phyloP scores from a whole-genome alignment of 345 rosid species.

The Luvunga scandens region DNA sequence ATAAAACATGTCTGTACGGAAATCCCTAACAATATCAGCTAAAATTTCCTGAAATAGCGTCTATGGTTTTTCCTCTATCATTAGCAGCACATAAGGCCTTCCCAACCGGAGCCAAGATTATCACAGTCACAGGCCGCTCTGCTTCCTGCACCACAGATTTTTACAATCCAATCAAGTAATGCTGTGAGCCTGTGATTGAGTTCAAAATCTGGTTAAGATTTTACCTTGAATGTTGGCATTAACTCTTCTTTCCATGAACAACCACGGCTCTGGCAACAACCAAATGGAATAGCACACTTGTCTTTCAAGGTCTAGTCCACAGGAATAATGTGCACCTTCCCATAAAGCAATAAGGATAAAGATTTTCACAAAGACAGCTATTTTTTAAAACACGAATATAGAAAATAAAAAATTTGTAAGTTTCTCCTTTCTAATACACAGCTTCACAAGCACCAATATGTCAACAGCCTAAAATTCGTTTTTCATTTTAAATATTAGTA shows the following conservation, averaged over 20 bases:
- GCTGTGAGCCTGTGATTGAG: background rate
- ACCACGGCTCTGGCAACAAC: constrained; percentile 25
- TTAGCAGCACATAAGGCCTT: constrained; percentile 22
- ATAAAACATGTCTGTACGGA: background rate
- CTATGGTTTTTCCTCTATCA: background rate
- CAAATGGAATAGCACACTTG: constrained; percentile 23
- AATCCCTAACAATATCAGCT: background rate
- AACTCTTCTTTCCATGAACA: background rate
- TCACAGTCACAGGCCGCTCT: constrained; percentile 5
- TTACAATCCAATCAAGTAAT: background rate
- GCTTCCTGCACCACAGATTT: constrained; percentile 22
- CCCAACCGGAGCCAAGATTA: constrained; percentile 25
- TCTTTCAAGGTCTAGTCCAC: constrained; percentile 25
- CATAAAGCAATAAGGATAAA: background rate
- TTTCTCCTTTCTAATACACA: background rate
- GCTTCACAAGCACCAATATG: background rate
- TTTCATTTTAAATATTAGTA: background rate
- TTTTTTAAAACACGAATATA: background rate
- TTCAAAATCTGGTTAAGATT: background rate
- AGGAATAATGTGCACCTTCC: constrained; percentile 11
- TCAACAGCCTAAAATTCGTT: background rate
- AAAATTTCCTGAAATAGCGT: background rate
- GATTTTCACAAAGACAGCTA: background rate
- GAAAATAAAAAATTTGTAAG: background rate
- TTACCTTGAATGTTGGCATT: constrained; percentile 17